Evolutionary conservation across 2,329 filamentous ascomycete species (phyloP), one percentile per base, ranked within the genome.

Genomic region (Microcyclosporella mali): DNA sequence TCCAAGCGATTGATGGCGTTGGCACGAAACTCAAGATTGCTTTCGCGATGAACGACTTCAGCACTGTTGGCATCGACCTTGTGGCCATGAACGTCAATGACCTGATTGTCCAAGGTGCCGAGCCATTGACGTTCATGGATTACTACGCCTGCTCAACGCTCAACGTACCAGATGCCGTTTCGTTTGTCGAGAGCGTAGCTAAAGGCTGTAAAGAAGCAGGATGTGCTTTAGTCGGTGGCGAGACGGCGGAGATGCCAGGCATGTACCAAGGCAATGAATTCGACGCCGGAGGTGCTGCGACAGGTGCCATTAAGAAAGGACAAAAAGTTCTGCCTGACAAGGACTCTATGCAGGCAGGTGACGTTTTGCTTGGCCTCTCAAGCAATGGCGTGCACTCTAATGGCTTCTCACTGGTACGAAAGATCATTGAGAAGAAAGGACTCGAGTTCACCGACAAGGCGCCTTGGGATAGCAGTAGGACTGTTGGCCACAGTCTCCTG

Each of bases 61-160:
- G 90, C 66, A 95, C 89, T 2, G 90, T 98, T 9, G 92, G 92
- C 47, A 88, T 98, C 56, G 92, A 98, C 63, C 78, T 98, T 28
- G 92, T 98, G 3, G 92, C 92, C 54, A 97, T 97, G 90, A 97
- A 95, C 66, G 92, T 97, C 62, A 98, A 98, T 66, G 92, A 98
- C 61, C 76, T 98, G 0, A 83, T 98, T 39, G 92, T 97, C 7
- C 89, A 97, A 70, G 92, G 92, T 41, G 92, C 92, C 10, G 87
- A 92, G 56, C 89, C 92, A 2, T 75, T 97, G 52, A 92, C 92
- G 74, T 97, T 98, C 77, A 81, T 97, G 50, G 92, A 98, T 71
- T 97, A 94, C 76, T 95, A 94, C 68, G 90, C 88, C 48, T 95
- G 89, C 74, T 88, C 86, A 66, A 84, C 84, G 64, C 78, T 98